Evolutionary conservation across 176 grass and related monocot species (phyloP).

Genomic region (Dendrocalamus sinicus): DNA sequence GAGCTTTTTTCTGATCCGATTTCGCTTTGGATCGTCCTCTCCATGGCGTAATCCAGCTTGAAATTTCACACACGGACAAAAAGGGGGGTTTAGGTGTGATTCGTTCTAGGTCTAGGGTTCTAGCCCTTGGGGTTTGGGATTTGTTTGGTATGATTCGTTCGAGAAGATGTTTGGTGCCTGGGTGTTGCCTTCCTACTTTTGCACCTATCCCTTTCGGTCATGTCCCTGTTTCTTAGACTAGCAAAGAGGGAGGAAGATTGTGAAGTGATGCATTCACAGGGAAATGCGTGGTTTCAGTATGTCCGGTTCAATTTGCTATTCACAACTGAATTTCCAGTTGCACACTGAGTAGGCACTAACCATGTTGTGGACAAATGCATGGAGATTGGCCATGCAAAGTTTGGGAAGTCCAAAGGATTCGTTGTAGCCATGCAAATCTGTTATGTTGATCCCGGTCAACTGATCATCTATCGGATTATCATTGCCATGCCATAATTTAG

Average conservation of each 20-base stretch:
- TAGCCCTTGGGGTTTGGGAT: conserved; percentile 42
- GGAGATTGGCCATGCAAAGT: neutral
- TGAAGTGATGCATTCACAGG: conserved; percentile 2
- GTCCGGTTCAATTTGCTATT: neutral
- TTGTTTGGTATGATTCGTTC: conserved; percentile 33
- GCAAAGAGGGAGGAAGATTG: neutral
- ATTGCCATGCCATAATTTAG: neutral
- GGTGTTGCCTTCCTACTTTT: conserved; percentile 9
- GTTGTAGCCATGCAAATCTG: neutral
- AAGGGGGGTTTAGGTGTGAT: conserved; percentile 32
- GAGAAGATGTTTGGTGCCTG: conserved; percentile 29
- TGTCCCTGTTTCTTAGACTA: conserved; percentile 32
- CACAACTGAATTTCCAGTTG: neutral
- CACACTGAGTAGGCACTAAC: neutral
- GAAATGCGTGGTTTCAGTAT: neutral
- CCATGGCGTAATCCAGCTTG: conserved; percentile 11
- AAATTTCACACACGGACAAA: neutral
- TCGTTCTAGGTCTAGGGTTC: conserved; percentile 42
- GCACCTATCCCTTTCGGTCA: conserved; percentile 17
- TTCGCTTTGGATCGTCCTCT: neutral
- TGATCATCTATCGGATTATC: neutral
- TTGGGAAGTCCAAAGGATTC: neutral
- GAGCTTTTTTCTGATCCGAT: neutral
- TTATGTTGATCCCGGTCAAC: conserved; percentile 1
- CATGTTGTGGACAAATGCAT: neutral